Percentiles rank a stretch among this genome's conserved stretches.
Conservation (phyloP, 805 yeast species). For the Starmera caribaea region DNA sequence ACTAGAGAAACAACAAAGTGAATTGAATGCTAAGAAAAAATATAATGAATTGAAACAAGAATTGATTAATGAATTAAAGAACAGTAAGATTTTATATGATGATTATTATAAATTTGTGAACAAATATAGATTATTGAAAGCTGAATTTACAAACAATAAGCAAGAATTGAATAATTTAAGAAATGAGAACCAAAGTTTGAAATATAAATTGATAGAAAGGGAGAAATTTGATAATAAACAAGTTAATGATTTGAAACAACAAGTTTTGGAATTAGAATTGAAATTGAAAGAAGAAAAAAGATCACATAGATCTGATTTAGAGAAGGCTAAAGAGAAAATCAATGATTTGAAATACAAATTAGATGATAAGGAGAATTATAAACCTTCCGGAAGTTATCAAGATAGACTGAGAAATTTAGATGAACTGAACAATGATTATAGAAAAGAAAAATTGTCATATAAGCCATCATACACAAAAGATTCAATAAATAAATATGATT, state of each 20-base stretch:
- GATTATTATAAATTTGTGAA: conserved; percentile 22
- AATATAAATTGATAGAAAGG: conserved; percentile 5
- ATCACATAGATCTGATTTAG: conserved; percentile 13
- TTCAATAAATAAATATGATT: neutral
- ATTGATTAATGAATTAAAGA: conserved; percentile 22
- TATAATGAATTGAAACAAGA: conserved; percentile 20
- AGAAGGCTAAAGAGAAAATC: conserved; percentile 17
- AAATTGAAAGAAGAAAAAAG: conserved; percentile 17
- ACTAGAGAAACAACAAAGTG: conserved; percentile 4
- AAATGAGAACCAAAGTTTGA: conserved; percentile 7
- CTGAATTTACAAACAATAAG: neutral
- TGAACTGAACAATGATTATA: conserved; percentile 1
- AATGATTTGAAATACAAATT: conserved; percentile 19
- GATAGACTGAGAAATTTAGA: neutral
- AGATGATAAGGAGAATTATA: conserved; percentile 1
- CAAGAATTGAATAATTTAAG: conserved; percentile 4
- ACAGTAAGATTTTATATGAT: conserved; percentile 24
- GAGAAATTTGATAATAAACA: conserved; percentile 1
- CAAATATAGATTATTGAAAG: conserved; percentile 21
- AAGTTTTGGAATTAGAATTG: conserved; percentile 13
- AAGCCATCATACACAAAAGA: neutral
- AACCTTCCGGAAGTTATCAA: neutral
- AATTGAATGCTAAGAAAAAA: conserved; percentile 9
- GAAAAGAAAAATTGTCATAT: neutral
- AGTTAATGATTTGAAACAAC: conserved; percentile 9